phyloP scores from a whole-genome alignment of 148 eudicot genomes.

The Limonium bicolor region DNA sequence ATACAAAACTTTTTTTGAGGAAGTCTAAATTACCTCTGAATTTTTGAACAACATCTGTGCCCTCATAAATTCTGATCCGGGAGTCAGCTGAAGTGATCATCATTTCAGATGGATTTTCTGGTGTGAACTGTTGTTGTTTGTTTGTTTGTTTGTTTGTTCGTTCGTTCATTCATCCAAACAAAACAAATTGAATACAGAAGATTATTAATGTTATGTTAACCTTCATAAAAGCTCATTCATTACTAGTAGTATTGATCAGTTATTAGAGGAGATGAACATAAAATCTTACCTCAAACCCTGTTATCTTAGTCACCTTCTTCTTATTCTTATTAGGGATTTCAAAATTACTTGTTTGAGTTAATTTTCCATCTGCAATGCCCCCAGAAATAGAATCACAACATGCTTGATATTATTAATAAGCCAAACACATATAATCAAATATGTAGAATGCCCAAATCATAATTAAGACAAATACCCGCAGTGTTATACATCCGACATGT shows the following conservation, averaged over 20 bases:
- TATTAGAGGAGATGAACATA: too few species aligned
- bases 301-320: conserved; percentile 2
- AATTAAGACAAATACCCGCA: too few species aligned
- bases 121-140: conserved; percentile 82
- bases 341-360: neutral
- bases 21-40: conserved; percentile 48
- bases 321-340: conserved; percentile 13
- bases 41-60: conserved; percentile 69
- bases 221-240: too few species aligned
- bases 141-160: too few species aligned
- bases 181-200: too few species aligned
- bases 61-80: conserved; percentile 74
- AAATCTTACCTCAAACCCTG: conserved; percentile 6
- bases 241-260: too few species aligned
- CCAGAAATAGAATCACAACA: too few species aligned
- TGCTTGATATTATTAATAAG: too few species aligned
- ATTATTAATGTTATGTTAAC: too few species aligned
- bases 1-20: neutral
- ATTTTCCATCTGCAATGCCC: conserved; percentile 2
- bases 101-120: conserved; percentile 85
- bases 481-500: conserved; percentile 73
- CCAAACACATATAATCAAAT: neutral
- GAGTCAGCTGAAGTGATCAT: conserved; percentile 92
- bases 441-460: neutral
- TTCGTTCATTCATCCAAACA: too few species aligned